Percentiles rank a stretch among this genome's conserved stretches.
Conservation (phyloP, 2,329 filamentous ascomycete genomes). For the Fusarium caatingaense region DNA sequence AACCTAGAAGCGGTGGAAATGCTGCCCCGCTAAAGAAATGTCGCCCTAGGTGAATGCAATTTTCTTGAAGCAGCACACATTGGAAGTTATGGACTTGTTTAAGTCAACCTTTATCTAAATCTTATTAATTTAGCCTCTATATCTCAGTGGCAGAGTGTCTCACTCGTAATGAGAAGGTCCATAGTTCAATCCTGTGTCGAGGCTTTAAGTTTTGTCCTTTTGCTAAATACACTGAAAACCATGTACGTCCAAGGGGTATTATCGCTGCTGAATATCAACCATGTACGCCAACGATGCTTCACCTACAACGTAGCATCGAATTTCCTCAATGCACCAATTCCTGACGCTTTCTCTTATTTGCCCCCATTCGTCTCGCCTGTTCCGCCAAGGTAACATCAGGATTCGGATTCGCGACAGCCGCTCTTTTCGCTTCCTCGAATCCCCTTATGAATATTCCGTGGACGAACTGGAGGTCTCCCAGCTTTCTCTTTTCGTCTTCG, state of each 20-base stretch:
- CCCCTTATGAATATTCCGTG: neutral
- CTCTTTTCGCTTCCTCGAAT: neutral
- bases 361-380: neutral
- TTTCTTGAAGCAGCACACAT: neutral
- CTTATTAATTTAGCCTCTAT: neutral
- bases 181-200: constrained; percentile 1
- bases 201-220: neutral
- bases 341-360: neutral
- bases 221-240: neutral
- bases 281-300: neutral
- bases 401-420: neutral
- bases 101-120: neutral
- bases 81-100: neutral
- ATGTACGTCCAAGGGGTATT: neutral
- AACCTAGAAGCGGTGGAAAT: too few relatives aligned
- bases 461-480: neutral
- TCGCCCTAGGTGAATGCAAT: rapidly evolving
- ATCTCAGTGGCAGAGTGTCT: neutral
- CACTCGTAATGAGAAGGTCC: constrained; percentile 1
- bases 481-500: neutral
- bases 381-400: neutral
- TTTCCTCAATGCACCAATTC: neutral
- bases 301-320: rapidly evolving
- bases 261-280: neutral
- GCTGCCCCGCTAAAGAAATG: too few relatives aligned